Evolutionary conservation across 2,329 filamentous ascomycete species (phyloP), one percentile per base, ranked within the genome.

Genomic region (Cercospora janseana): DNA sequence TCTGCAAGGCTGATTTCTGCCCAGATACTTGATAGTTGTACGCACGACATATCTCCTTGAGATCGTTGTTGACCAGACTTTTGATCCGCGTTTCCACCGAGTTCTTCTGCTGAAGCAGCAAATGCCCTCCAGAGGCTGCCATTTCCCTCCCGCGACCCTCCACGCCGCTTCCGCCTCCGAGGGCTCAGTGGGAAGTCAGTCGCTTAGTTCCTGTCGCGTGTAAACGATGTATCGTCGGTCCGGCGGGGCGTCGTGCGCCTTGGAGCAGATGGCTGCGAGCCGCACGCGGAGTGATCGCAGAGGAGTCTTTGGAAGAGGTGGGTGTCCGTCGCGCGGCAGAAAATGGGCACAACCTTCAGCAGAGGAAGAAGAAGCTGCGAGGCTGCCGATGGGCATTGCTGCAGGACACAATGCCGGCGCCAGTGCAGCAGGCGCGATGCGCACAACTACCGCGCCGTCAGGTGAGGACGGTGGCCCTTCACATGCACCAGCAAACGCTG

Each of bases 1-100:
- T 73, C 70, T 95, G 90, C 52, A 97, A 75, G 32, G 87, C 80
- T 26, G 83, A 81, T 75, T 98, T 98, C 63, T 93, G 85, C 15
- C 93, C 93, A 21, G 85, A 87, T 54, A 88, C 86, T 58, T 81
- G 79, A 27, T 95, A 75, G 38, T 83, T 80, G 72, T 95, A 88
- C 54, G 80, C 75, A 56, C 82, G 79, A 65, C 92, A 87, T 58
- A 97, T 85, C 45, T 78, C 78, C 62, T 89, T 87, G 41, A 96
- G 79, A 62, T 91, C 83, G 52, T 73, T 74, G 64, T 82, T 83
- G 47, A 82, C 73, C 45, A 84, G 69, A 6, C 71, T 76, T 63
- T 80, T 81, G 48, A 69, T 59, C 23, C 56, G 56, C n/a, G 62
- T 54, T 38, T 62, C 61, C 15, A 66, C 38, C 9, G 42, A 52